Evolutionary conservation across 495 filamentous ascomycete species (phyloP).

Genomic region (Podospora sp.): DNA sequence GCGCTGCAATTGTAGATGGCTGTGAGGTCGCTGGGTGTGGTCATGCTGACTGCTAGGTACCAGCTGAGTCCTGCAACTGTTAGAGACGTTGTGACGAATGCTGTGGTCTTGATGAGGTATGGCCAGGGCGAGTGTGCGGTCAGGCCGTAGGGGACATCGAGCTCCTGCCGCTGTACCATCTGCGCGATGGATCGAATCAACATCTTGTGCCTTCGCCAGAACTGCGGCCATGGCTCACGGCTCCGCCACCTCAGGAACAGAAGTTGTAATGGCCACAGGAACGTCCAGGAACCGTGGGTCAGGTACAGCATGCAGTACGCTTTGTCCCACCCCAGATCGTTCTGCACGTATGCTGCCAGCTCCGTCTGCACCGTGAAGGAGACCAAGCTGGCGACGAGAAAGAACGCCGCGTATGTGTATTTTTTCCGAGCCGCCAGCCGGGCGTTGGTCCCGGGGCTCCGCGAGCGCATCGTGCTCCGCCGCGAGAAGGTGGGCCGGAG

Average conservation of each 20-base stretch:
- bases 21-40: constrained; percentile 86
- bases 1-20: constrained; percentile 99
- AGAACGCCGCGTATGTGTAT: constrained; percentile 83
- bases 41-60: constrained; percentile 94
- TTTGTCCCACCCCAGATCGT: constrained; percentile 88
- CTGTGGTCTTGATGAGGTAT: constrained; percentile 77
- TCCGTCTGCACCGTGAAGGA: constrained; percentile 90
- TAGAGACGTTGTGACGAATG: constrained; percentile 79
- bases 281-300: constrained; percentile 88
- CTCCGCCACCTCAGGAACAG: constrained; percentile 75
- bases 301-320: constrained; percentile 98
- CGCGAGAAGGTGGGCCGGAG: constrained; percentile 23
- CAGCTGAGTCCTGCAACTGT: constrained; percentile 92
- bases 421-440: constrained; percentile 65
- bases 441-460: constrained; percentile 46
- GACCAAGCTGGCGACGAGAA: constrained; percentile 76
- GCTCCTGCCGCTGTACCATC: constrained; percentile 76
- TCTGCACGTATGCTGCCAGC: constrained; percentile 90
- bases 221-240: constrained; percentile 75
- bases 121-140: constrained; percentile 43
- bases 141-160: constrained; percentile 52
- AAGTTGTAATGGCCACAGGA: constrained; percentile 86
- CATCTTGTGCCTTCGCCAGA: constrained; percentile 81
- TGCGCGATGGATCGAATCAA: constrained; percentile 76
- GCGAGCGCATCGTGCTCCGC: constrained; percentile 31